Evolutionary conservation across 805 yeast genomes (phyloP), one percentile per base, ranked within the genome.

Genomic region (Helenozyma rhizophorensis): DNA sequence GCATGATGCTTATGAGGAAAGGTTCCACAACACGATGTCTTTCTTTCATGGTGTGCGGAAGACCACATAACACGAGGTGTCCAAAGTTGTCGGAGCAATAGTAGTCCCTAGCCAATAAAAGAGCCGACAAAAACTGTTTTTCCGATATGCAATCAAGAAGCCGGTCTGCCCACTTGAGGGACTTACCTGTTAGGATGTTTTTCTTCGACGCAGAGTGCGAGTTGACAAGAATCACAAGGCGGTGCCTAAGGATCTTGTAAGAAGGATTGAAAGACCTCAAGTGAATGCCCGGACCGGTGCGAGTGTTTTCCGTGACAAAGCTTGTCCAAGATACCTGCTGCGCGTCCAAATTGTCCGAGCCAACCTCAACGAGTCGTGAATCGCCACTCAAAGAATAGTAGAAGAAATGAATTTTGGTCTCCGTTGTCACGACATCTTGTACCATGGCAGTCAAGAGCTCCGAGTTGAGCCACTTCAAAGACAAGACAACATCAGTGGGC

Each of bases 81-180:
- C 70, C 65, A 0, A 45, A 47, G 9, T 81, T 78, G 1, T 48
- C 41, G 30, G 62, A 51, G 19, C 47, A 43, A 40, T 74, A 85
- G 49, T 72, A 83, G 6, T 57, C 54, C 27, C 71, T 60, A 0
- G 83, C 80, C 11, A 70, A 59, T 2, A 60, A 54, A n/a, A 85
- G 62, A 0, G 94, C 89, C 2, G 54, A 60, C 5, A 72, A 53
- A 34, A 78, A 80, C 14, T 70, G 53, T 1, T 72, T 76, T 2
- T 56, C 43, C 9, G 72, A 61, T 29, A 86, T 60, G 9, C 73
- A 49, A 6, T 56, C 62, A 36, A 73, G 53, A 1, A 84, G 53
- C 17, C 67, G 61, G 43, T 83, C 89, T 0, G 81, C 85, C 95
- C 88, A 86, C 44, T 71, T 77, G 2, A 77, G 62, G 11, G 77